phyloP scores from a whole-genome alignment of 2,329 filamentous ascomycete genomes.

The Colletotrichum liaoningense region DNA sequence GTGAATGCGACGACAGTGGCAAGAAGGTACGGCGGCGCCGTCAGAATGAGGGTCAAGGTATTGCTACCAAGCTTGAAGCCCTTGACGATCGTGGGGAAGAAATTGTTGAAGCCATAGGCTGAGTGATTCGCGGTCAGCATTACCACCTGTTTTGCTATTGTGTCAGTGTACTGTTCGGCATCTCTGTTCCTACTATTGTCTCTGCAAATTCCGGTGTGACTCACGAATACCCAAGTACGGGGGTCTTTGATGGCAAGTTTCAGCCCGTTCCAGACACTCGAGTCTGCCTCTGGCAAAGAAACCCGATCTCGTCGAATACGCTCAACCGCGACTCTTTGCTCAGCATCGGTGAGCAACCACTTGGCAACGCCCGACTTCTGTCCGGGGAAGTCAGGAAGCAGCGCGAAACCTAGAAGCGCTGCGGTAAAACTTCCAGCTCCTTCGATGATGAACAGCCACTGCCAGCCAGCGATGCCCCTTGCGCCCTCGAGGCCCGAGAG shows the following conservation, averaged over 20 bases:
- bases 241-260: constrained; percentile 38
- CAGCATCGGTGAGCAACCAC: constrained; percentile 1
- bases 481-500: constrained; percentile 16
- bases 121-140: constrained; percentile 39
- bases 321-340: constrained; percentile 31
- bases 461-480: background rate
- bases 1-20: constrained; percentile 20
- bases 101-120: constrained; percentile 41
- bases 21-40: constrained; percentile 41
- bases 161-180: no score
- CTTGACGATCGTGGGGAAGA: constrained; percentile 45
- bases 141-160: background rate
- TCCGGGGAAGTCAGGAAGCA: constrained; percentile 23
- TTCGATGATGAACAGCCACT: constrained; percentile 17
- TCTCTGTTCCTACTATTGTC: no score
- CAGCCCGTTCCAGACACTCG: constrained; percentile 35
- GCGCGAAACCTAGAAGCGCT: background rate
- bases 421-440: constrained; percentile 10
- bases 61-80: constrained; percentile 42
- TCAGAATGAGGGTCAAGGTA: constrained; percentile 45
- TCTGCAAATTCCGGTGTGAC: no score
- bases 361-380: constrained; percentile 12
- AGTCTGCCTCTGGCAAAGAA: constrained; percentile 30
- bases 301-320: constrained; percentile 38
- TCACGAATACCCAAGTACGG: constrained; percentile 41